Evolutionary conservation across 176 grass and related monocot species (phyloP).

Genomic region (Puccinellia tenuiflora): DNA sequence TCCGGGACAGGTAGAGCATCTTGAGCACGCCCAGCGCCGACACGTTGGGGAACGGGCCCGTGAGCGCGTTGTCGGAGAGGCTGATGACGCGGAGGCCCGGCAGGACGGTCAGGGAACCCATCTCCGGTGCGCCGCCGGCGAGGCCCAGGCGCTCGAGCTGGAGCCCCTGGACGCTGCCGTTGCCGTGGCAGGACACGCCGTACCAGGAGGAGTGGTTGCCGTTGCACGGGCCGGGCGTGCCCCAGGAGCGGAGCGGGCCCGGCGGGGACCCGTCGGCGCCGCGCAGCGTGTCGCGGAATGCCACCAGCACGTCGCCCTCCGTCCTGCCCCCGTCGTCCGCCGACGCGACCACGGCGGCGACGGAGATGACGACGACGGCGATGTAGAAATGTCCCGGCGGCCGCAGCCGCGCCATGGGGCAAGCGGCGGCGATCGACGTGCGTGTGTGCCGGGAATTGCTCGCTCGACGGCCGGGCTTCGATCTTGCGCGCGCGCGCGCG

Average conservation of each 20-base stretch:
- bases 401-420: conserved; percentile 37
- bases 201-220: conserved; percentile 51
- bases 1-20: conserved; percentile 66
- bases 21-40: conserved; percentile 48
- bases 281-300: conserved; percentile 55
- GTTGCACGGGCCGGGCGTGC: conserved; percentile 35
- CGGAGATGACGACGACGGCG: neutral
- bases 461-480: neutral
- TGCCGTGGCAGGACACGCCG: conserved; percentile 73
- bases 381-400: neutral
- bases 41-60: conserved; percentile 67
- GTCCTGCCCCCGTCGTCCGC: neutral
- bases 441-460: neutral
- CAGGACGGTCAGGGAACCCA: conserved; percentile 26
- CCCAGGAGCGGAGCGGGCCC: conserved; percentile 38
- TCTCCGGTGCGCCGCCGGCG: conserved; percentile 37
- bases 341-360: neutral
- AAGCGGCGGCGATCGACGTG: neutral
- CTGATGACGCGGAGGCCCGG: conserved; percentile 57
- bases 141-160: conserved; percentile 68
- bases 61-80: conserved; percentile 65
- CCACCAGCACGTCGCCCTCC: conserved; percentile 52
- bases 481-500: neutral
- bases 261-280: conserved; percentile 32
- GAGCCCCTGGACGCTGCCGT: conserved; percentile 63